These are phyloP conservation scores for Trichoderma gamsii DNA, from an alignment of 495 filamentous ascomycete genomes.

Conservation along the genomic window DNA sequence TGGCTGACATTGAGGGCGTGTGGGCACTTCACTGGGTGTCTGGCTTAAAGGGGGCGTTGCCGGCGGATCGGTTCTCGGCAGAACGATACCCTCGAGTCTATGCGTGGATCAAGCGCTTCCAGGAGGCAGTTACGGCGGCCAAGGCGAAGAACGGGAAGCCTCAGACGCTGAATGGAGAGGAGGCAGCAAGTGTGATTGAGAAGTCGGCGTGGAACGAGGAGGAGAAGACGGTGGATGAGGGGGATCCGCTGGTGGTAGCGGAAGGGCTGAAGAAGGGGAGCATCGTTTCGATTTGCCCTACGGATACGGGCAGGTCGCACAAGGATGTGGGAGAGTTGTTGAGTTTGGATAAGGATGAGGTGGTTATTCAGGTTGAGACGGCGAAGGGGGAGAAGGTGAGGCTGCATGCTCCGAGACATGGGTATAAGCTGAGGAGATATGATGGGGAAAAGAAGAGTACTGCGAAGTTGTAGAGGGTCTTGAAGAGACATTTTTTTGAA, in stretches of 20 bases:
- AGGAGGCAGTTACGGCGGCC: slow-evolving; percentile 25
- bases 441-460: background rate
- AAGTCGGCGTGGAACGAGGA: slow-evolving; percentile 27
- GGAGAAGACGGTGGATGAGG: slow-evolving; percentile 37
- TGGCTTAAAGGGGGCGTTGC: slow-evolving; percentile 41
- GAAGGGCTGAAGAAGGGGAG: slow-evolving; percentile 40
- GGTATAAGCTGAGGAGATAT: slow-evolving; percentile 26
- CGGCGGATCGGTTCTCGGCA: slow-evolving; percentile 33
- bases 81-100: slow-evolving; percentile 46
- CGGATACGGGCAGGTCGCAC: slow-evolving; percentile 48
- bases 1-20: slow-evolving; percentile 56
- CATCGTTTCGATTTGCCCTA: slow-evolving; percentile 49
- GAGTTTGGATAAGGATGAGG: slow-evolving; percentile 39
- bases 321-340: slow-evolving; percentile 49
- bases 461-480: background rate
- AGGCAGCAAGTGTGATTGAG: slow-evolving; percentile 39
- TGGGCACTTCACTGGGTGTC: slow-evolving; percentile 58
- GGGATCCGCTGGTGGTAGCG: slow-evolving; percentile 26
- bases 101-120: slow-evolving; percentile 52
- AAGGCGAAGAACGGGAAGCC: slow-evolving; percentile 26
- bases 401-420: slow-evolving; percentile 51
- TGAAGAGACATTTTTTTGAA: too few relatives aligned
- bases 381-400: slow-evolving; percentile 35
- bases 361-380: slow-evolving; percentile 45
- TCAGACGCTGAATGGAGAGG: slow-evolving; percentile 38